phyloP scores from a whole-genome alignment of 1,284 basidiomycete species.

The Athelia psychrophila region DNA sequence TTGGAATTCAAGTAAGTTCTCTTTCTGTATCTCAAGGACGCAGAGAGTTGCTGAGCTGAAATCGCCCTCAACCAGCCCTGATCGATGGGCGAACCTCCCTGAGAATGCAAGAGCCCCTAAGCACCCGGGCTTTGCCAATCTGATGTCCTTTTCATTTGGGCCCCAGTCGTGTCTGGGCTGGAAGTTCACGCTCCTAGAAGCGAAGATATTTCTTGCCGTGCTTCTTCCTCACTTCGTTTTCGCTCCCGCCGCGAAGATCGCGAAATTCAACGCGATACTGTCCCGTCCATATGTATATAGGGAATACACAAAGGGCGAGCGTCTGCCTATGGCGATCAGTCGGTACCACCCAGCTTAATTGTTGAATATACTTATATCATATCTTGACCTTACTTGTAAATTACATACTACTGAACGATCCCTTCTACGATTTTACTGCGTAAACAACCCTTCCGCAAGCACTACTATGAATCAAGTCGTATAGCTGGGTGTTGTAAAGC shows the following conservation, averaged over 20 bases:
- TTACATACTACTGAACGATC: too few species aligned
- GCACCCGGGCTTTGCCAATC: constrained; percentile 43
- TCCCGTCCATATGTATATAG: constrained; percentile 44
- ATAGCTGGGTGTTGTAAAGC: too few species aligned
- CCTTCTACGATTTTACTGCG: too few species aligned
- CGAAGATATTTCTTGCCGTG: constrained; percentile 45
- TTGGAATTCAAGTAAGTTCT: constrained; percentile 44
- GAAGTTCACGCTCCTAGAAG: constrained; percentile 42
- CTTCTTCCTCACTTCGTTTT: constrained; percentile 44
- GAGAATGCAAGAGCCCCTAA: constrained; percentile 27
- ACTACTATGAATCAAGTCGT: too few species aligned
- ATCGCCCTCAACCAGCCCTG: constrained; percentile 33
- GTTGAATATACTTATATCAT: too few species aligned
- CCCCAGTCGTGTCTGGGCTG: constrained; percentile 47
- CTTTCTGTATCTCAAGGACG: neutral
- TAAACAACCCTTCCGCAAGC: too few species aligned
- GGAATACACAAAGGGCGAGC: constrained; percentile 31
- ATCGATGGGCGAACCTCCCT: constrained; percentile 46
- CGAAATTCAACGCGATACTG: constrained; percentile 43
- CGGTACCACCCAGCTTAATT: constrained; percentile 13
- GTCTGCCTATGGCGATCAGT: constrained; percentile 37
- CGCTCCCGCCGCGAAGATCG: constrained; percentile 36
- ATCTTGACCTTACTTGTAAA: too few species aligned
- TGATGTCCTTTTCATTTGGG: constrained; percentile 55
- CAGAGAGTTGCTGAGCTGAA: constrained; percentile 3